Evolutionary conservation across 2,329 filamentous ascomycete species (phyloP), one percentile per base, ranked within the genome.

Genomic region (Alternaria arborescens): DNA sequence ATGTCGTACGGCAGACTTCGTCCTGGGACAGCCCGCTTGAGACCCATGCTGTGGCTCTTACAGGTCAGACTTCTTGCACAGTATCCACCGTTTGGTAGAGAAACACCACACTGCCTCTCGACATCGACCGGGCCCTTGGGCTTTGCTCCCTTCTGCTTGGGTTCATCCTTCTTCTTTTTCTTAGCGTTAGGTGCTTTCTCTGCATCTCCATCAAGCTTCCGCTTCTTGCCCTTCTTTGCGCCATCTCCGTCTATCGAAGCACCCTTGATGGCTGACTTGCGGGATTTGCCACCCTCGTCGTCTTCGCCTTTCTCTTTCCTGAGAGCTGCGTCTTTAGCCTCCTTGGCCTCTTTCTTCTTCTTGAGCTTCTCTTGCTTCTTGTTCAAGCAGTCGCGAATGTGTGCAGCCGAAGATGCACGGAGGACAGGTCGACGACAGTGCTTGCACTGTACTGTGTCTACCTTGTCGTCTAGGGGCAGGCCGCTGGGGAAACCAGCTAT

Each of bases 111-210:
- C 80, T 97, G 94, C 71, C 91, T 88, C 81, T 97, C 94, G 20
- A 97, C 94, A 79, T 97, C 94, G 41, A 97, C 94, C 3, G 94
- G 94, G 0, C 93, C 93, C 83, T 96, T 97, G 0, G 91, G 90
- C 73, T 97, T 97, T 0, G 92, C 86, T 1, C 87, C 84, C 79
- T 96, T 97, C 20, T 89, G 85, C 77, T 96, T 96, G 1, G 90
- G 89, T 73, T 97, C 93, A 64, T 97, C 93, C 81, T 97, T 97
- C 83, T 97, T 97, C 83, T 97, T 97, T 83, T 97, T 97, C 67
- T 89, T 87, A 79, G 76, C 73, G 58, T 94, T 95, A 0, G 91
- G 90, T 16, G 87, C 91, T 81, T 95, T 95, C 54, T 93, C 91
- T n/a, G 87, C 86, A 68, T 94, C 84, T 24, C 75, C 81, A 34